Evolutionary conservation across 805 yeast genomes (phyloP).

Genomic region (Candida sakaeoensis): DNA sequence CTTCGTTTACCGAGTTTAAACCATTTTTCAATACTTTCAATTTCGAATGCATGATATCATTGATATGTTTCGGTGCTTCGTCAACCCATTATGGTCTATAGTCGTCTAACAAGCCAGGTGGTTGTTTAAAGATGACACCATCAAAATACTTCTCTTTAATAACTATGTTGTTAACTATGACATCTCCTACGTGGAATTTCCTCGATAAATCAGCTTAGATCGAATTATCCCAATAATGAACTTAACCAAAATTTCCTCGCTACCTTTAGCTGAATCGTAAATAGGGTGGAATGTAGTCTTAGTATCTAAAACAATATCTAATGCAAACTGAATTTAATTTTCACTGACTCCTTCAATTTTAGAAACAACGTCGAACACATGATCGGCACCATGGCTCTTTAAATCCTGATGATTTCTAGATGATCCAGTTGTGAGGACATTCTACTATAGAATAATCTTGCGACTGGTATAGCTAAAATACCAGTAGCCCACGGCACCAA

Average conservation of each 20-base stretch:
- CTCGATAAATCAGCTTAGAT: conserved; percentile 12
- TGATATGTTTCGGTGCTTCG: conserved; percentile 16
- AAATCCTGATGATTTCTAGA: conserved; percentile 21
- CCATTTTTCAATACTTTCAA: conserved; percentile 26
- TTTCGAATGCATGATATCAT: conserved; percentile 16
- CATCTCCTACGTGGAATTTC: conserved; percentile 11
- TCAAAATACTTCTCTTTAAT: conserved; percentile 13
- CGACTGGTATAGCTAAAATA: conserved; percentile 25
- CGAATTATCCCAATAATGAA: conserved; percentile 15
- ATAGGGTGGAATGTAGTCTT: conserved; percentile 20
- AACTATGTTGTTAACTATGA: conserved; percentile 15
- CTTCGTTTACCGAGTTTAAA: conserved; percentile 30
- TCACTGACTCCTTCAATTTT: conserved; percentile 18
- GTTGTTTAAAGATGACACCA: conserved; percentile 5
- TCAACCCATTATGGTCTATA: conserved; percentile 21
- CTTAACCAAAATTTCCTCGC: conserved; percentile 17
- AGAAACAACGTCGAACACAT: conserved; percentile 20
- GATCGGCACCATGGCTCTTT: conserved; percentile 27
- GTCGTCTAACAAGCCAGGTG: conserved; percentile 12
- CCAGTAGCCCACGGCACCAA: conserved; percentile 34
- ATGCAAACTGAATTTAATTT: conserved; percentile 21
- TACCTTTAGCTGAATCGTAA: conserved; percentile 27
- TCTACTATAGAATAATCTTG: conserved; percentile 22
- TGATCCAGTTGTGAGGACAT: conserved; percentile 26
- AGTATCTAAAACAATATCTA: conserved; percentile 21